Base-by-base conservation (phyloP, 1,139 yeast species). In the Kodamaea ohmeri region DNA sequence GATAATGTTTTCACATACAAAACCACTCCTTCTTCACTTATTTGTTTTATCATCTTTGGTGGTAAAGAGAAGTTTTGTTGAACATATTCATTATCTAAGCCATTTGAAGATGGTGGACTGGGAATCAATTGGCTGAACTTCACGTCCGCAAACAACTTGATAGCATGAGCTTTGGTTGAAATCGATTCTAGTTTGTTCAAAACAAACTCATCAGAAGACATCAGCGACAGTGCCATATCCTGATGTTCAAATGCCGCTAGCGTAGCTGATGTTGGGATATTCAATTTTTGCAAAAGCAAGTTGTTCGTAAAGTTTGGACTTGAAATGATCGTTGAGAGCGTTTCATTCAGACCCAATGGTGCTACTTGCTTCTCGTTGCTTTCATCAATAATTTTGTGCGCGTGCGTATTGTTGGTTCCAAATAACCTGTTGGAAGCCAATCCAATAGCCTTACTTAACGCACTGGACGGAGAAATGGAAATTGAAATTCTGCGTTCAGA, bases 131-230 rank as follows among this genome's bases (percentile, higher is more conserved):
- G 97, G 36, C 83, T 73, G 53, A 83, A 88, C 60, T 92, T 92
- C 18, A 89, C 90, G 49, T 89, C 96, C 0, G 97, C 97, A 65
- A 84, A 89, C 28, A 89, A 67, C 48, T 83, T 82, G 16, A 92
- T 81, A 0, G 95, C 95, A 56, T 88, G 94, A 0, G 96, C 88
- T 63, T 88, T 88, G 1, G 96, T 88, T 3, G 96, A 88, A 36
- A 88, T 63, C 2, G 80, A 72, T 56, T 90, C 97, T 42, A 92
- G 66, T 39, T 71, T 73, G 35, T 63, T 60, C 62, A 54, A 64
- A 35, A 61, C 72, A 52, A 47, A 41, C 42, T 71, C 74, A 42
- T 72, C 77, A 8, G 59, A 52, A 4, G 56, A 49, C 32, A 41
- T 43, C 37, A 37, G 36, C 2, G 44, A 38, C 41, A 38, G 37